Evolutionary conservation across 2,329 filamentous ascomycete genomes (phyloP).

Genomic region (Cryphonectria carpinicola): DNA sequence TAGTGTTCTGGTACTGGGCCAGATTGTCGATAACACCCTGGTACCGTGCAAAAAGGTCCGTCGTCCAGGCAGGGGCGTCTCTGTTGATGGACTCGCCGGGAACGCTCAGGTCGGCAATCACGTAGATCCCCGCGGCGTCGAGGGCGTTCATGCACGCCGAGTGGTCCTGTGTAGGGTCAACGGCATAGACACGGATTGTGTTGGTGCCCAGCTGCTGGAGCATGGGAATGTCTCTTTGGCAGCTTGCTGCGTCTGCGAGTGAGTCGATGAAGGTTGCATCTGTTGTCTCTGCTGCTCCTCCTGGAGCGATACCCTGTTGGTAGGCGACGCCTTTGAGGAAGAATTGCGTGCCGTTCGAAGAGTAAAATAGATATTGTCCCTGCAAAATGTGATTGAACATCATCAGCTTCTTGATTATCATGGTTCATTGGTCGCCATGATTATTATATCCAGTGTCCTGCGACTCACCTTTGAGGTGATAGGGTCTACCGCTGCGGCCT

Average conservation of each 20-base stretch:
- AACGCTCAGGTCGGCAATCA: slow-evolving; percentile 87
- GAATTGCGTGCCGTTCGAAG: slow-evolving; percentile 63
- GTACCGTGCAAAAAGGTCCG: slow-evolving; percentile 79
- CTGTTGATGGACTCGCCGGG: slow-evolving; percentile 85
- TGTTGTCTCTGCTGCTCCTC: slow-evolving; percentile 55
- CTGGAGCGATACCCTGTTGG: slow-evolving; percentile 69
- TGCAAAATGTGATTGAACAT: background rate
- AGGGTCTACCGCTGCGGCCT: slow-evolving; percentile 9
- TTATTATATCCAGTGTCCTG: background rate
- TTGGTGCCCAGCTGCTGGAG: slow-evolving; percentile 83
- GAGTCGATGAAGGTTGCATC: slow-evolving; percentile 75
- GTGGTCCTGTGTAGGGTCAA: slow-evolving; percentile 81
- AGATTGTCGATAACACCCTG: slow-evolving; percentile 81
- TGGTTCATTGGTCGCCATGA: background rate
- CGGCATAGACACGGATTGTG: slow-evolving; percentile 91
- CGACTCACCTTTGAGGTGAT: slow-evolving; percentile 9
- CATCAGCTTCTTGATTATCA: background rate
- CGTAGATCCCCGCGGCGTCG: slow-evolving; percentile 86
- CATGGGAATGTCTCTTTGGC: slow-evolving; percentile 84
- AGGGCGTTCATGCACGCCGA: slow-evolving; percentile 82
- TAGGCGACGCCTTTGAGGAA: slow-evolving; percentile 95
- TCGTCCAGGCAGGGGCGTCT: slow-evolving; percentile 78
- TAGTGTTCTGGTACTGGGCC: slow-evolving; percentile 81
- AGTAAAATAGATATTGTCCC: slow-evolving; percentile 70
- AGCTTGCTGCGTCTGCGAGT: slow-evolving; percentile 70